Base-by-base conservation (phyloP, 805 yeast genomes). In the Deakozyma indianensis region DNA sequence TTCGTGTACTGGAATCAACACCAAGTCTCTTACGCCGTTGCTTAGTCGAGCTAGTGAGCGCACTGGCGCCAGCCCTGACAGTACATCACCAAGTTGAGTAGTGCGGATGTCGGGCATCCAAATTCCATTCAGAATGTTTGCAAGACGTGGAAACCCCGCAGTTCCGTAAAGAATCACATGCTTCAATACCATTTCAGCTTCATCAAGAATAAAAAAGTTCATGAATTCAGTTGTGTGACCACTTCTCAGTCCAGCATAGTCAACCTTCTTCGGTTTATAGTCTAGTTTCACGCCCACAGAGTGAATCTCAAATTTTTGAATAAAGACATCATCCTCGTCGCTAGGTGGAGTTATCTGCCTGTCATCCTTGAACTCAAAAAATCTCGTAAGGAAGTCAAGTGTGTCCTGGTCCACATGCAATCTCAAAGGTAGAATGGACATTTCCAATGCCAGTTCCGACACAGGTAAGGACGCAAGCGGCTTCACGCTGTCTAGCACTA, bases 351-450 rank as follows among this genome's bases (percentile, higher is more conserved):
- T 25, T 14, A 2, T 14, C n/a, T 77, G 70, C 15, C 83, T 63
- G 3, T 72, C 71, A 55, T 84, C 95, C 55, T 76, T 80, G 58
- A 92, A 92, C 48, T 79, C 87, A 27, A 82, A 76, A 62, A 86
- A 92, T 29, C 96, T 67, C 0, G 77, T 74, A 25, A 87, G 53
- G 52, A 90, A 88, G 46, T 87, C 96, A 18, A 87, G 66, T 0
- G 96, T 84, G 56, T 90, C 97, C 59, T 92, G 98, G 60, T 92
- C 97, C 41, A 92, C 77, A 58, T 85, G 86, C 15, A 92, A 61
- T 44, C 95, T 67, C 41, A 92, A 56, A 0, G 98, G 98, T 18
- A 83, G 64, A 0, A 85, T 62, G 22, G 68, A 57, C 1, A 78
- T 66, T 22, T 68, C 63, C 41, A 85, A 49, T 1, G 74, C 63